phyloP scores from a whole-genome alignment of 2,329 filamentous ascomycete species.

The Triangularia verruculosa region DNA sequence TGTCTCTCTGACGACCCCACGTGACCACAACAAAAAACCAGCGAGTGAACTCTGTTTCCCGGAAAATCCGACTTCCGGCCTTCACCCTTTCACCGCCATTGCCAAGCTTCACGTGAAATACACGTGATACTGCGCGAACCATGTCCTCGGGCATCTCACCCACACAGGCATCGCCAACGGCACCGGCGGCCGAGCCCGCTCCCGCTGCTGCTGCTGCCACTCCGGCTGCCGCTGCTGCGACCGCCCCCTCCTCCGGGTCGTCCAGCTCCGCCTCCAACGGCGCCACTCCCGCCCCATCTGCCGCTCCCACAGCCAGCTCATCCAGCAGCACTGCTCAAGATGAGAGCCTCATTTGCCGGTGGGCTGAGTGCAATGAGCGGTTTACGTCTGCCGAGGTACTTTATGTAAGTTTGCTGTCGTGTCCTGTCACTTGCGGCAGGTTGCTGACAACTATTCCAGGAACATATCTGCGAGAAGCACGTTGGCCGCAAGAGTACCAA shows the following conservation, averaged over 20 bases:
- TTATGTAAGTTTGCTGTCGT: constrained; percentile 42
- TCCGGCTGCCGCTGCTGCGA: constrained; percentile 26
- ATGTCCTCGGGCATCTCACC: constrained; percentile 9
- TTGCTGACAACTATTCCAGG: constrained; percentile 33
- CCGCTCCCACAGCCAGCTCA: constrained; percentile 37
- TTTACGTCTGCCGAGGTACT: constrained; percentile 57
- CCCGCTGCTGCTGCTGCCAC: constrained; percentile 14
- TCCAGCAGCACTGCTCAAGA: constrained; percentile 32
- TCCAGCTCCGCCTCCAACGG: constrained; percentile 48
- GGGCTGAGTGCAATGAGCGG: constrained; percentile 58
- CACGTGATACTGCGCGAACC: background rate
- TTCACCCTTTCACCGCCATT: background rate
- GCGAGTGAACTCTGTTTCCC: background rate
- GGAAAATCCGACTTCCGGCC: constrained; percentile 1
- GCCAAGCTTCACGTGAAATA: background rate
- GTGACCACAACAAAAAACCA: constrained; percentile 2
- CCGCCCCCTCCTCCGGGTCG: constrained; percentile 34
- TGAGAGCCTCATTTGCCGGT: constrained; percentile 59
- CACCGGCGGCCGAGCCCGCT: background rate
- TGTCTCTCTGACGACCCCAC: constrained; percentile 13
- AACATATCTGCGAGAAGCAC: constrained; percentile 97
- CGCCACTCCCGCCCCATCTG: constrained; percentile 51
- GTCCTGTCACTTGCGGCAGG: background rate
- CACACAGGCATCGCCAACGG: constrained; percentile 3
- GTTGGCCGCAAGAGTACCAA: constrained; percentile 99